Percentiles rank a stretch among this genome's conserved stretches.
Conservation (phyloP, 768 basidiomycete genomes). For the Sporobolomyces roseus region DNA sequence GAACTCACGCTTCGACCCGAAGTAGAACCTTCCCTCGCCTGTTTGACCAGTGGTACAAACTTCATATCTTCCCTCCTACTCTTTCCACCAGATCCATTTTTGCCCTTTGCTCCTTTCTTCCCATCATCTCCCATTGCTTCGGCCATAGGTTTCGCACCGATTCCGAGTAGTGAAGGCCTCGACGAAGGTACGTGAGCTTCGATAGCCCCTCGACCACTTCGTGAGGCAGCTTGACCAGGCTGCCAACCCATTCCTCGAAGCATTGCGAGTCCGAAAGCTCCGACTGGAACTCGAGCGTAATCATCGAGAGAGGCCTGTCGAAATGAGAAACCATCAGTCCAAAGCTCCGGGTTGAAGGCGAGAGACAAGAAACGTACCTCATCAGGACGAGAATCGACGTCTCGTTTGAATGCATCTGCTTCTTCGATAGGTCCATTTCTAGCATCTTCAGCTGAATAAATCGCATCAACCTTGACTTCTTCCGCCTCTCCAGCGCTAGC, state of each 20-base stretch:
- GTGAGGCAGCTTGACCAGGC: constrained; percentile 67
- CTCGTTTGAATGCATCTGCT: constrained; percentile 71
- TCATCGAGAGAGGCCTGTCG: constrained; percentile 66
- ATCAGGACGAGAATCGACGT: constrained; percentile 64
- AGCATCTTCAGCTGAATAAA: constrained; percentile 52
- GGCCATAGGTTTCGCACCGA: constrained; percentile 83
- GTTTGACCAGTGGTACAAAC: constrained; percentile 78
- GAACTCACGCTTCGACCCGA: constrained; percentile 18
- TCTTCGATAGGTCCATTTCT: constrained; percentile 46
- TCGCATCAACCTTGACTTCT: constrained; percentile 58
- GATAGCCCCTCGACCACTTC: constrained; percentile 59
- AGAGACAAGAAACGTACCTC: constrained; percentile 33
- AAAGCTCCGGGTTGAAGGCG: too few species aligned
- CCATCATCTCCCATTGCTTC: constrained; percentile 58
- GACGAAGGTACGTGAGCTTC: constrained; percentile 78
- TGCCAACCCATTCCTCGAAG: constrained; percentile 97
- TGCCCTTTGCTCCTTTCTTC: constrained; percentile 46
- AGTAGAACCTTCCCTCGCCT: constrained; percentile 52
- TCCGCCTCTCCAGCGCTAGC: constrained; percentile 48
- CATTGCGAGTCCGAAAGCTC: constrained; percentile 87
- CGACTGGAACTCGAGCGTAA: constrained; percentile 84
- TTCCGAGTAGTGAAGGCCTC: constrained; percentile 80
- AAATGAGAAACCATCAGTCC: neutral
- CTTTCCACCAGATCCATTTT: constrained; percentile 44
- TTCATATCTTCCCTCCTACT: constrained; percentile 60